Base-by-base conservation (phyloP, 306 rosid species). In the Alnus rubra region DNA sequence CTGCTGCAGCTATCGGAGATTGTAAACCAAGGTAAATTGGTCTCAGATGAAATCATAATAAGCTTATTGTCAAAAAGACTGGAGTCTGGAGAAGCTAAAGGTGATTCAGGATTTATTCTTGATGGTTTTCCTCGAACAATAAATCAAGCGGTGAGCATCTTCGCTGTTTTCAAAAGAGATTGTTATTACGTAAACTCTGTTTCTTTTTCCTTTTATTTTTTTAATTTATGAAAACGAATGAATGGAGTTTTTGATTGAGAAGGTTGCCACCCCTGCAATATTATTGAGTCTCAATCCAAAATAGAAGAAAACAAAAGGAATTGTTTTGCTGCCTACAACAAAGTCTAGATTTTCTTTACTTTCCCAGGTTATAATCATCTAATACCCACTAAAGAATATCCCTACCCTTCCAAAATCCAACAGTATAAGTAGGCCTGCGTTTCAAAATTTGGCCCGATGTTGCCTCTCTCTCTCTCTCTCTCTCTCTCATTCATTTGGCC, bases 51-150 rank as follows among this genome's bases (percentile, higher is more conserved):
- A 78, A 89, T 91, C 67, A 95, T 95, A 54, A 87, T 93, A 76
- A 84, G 70, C 86, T 88, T 95, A 84, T 78, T 95, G 86, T 91
- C 98, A 23, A 91, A 95, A 87, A 90, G 97, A 87, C 89, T 93
- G 76, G 89, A 75, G 78, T 86, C 84, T 60, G 98, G 92, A 69
- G 93, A 89, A 77, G 86, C 87, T 14, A 91, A 93, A 80, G 97
- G 94, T 4, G 93, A 91, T 63, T 83, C 87, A 6, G 97, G 99
- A 70, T 95, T 91, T 79, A 95, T 95, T 88, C 99, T 95, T n/a
- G 99, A 95, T 79, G 99, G 99, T 39, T 95, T 93, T 79, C 99
- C 99, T 28, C 89, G 99, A 63, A 95, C 98, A 50, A 89, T 95
- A 68, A 85, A 86, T 58, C 99, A 95, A 86, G 98, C 98, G 65